Evolutionary conservation across 164 flowering plant genomes (phyloP), one percentile per base, ranked within the genome.

Genomic region (Dillenia suffruticosa): DNA sequence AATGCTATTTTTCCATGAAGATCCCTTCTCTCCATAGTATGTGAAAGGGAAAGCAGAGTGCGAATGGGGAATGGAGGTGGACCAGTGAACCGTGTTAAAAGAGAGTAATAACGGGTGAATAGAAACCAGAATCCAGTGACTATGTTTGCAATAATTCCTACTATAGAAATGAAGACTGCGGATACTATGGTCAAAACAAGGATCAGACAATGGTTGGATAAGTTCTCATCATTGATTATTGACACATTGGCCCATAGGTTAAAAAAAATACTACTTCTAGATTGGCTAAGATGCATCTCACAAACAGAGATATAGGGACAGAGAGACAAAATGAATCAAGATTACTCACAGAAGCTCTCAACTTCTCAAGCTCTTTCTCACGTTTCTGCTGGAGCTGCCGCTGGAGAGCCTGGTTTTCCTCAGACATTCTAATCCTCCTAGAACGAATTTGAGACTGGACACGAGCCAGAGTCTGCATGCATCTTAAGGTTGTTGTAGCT

Each of bases 401-500:
- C 64, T 84, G 87, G 12, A 79, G 81, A 69, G 89, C 84, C 68
- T 76, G 81, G 65, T 82, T 88, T 76, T 88, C 94, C 69, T 88
- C 89, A 0, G 82, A 81, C 89, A 85, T 78, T 67, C 87, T 82
- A 12, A 82, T 63, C 71, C 94, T 82, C 72, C 89, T 77, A 9
- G 77, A 68, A 44, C 81, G 86, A 61, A 88, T 79, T 69, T 88
- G 87, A 59, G 89, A 85, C 72, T 88, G 94, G 24, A 88, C 78
- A 48, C 83, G 85, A 53, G 89, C 85, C 43, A 83, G 76, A 48
- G 85, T 83, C 79, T 88, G 94, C 87, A 88, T 83, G 73, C 82
- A 81, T 63, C 66, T 66, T 47, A 85, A 66, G 16, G 89, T 78
- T 14, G 80, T 62, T 22, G 81, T 63, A 1, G 86, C 79, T 72